Conservation (phyloP, 768 basidiomycete genomes). For the Trametes sanguinea region DNA sequence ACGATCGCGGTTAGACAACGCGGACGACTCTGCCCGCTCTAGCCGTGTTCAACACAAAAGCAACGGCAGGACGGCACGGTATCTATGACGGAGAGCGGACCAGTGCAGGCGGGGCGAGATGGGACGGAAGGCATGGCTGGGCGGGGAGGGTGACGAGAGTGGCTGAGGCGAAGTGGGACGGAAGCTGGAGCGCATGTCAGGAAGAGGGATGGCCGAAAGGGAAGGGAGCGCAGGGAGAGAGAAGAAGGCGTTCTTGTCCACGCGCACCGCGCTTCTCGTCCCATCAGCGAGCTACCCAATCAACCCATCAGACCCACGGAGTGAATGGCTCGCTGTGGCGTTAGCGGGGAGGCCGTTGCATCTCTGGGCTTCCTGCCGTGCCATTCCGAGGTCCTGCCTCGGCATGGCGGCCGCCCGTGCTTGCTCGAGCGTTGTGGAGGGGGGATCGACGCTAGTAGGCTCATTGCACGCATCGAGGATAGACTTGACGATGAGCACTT, state of each 20-base stretch:
- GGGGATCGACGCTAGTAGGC: conserved; percentile 1
- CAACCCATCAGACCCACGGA: conserved; percentile 24
- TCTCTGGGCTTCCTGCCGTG: conserved; percentile 18
- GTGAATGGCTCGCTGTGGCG: conserved; percentile 20
- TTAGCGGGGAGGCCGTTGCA: conserved; percentile 19
- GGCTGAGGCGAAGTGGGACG: conserved; percentile 15
- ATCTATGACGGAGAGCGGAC: not conserved
- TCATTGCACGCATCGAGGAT: not conserved
- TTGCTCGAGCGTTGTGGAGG: no score
- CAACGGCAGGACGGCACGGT: not conserved
- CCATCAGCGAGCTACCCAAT: conserved; percentile 24
- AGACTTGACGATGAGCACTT: no score
- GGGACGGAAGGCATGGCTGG: not conserved
- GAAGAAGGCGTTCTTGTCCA: conserved; percentile 14
- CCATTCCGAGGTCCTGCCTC: conserved; percentile 18
- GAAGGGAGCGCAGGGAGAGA: not conserved
- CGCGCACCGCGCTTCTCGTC: conserved; percentile 25
- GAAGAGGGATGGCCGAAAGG: conserved; percentile 14
- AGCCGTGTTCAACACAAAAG: no score
- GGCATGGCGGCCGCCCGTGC: conserved; percentile 10
- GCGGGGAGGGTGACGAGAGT: conserved; percentile 5
- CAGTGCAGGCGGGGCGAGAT: not conserved
- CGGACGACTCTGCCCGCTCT: not conserved
- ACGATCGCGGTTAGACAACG: not conserved
- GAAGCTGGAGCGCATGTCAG: conserved; percentile 18